Percentiles rank a stretch among this genome's conserved stretches.
phyloP scores from a whole-genome alignment of 495 filamentous ascomycete genomes.

The Trichoderma reesei region DNA sequence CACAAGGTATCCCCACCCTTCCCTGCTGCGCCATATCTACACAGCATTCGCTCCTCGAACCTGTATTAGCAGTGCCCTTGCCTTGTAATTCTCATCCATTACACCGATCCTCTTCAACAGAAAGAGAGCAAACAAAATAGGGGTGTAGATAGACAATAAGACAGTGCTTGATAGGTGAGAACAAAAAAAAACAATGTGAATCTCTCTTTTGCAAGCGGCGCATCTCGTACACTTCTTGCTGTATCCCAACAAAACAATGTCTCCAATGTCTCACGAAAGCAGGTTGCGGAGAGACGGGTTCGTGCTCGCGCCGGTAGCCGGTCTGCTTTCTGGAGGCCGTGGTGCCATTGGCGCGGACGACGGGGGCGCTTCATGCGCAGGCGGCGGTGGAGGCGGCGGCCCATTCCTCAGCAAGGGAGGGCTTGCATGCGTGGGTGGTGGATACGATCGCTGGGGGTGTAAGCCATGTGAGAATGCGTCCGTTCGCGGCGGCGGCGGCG shows the following conservation, averaged over 20 bases:
- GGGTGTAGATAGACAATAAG: not conserved
- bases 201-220: too few relatives aligned
- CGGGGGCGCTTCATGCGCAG: conserved; percentile 11
- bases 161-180: too few relatives aligned
- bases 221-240: not conserved
- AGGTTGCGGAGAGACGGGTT: conserved; percentile 69
- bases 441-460: conserved; percentile 25
- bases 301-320: conserved; percentile 56
- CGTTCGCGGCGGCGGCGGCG: conserved; percentile 15
- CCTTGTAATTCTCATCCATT: not conserved
- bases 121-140: not conserved
- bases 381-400: conserved; percentile 17
- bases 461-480: conserved; percentile 27
- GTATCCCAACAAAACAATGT: not conserved
- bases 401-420: conserved; percentile 22
- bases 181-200: too few relatives aligned
- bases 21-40: not conserved
- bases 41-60: not conserved
- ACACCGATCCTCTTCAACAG: not conserved
- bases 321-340: conserved; percentile 30
- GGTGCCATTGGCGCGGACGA: conserved; percentile 9
- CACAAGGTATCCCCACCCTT: not conserved
- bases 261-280: conserved; percentile 39
- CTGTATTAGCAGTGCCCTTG: not conserved
- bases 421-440: conserved; percentile 24